Conservation (phyloP, 2,329 filamentous ascomycete species). For the Aspergillus pseudoglaucus region DNA sequence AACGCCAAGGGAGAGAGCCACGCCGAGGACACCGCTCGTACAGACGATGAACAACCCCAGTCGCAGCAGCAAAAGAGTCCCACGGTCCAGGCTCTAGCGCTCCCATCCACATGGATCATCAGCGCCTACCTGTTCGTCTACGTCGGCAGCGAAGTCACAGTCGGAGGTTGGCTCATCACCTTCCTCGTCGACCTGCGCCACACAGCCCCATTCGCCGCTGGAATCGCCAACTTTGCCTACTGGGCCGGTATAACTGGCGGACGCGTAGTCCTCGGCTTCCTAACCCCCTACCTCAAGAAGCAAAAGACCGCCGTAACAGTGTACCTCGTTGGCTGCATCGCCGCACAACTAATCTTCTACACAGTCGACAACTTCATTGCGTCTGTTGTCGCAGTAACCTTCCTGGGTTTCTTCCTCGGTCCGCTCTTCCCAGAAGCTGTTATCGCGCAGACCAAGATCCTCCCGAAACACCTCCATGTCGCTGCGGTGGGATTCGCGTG, state of each 20-base stretch:
- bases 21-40: not conserved
- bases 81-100: conserved; percentile 11
- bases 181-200: conserved; percentile 68
- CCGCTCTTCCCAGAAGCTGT: conserved; percentile 69
- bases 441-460: conserved; percentile 62
- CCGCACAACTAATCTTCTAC: conserved; percentile 68
- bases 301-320: conserved; percentile 56
- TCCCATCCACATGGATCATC: conserved; percentile 57
- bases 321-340: conserved; percentile 59
- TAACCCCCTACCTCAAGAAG: conserved; percentile 59
- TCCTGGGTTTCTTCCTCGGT: conserved; percentile 71
- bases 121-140: conserved; percentile 65
- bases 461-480: conserved; percentile 66
- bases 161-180: conserved; percentile 68
- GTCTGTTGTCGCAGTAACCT: conserved; percentile 61
- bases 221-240: conserved; percentile 66
- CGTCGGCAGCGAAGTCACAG: conserved; percentile 60
- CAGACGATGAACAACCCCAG: conserved; percentile 2
- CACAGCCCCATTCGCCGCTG: conserved; percentile 58
- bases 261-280: conserved; percentile 62
- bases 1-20: conserved; percentile 5
- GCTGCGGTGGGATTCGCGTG: conserved; percentile 69
- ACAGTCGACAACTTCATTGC: conserved; percentile 66
- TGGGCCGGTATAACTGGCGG: conserved; percentile 74
- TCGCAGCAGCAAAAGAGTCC: conserved; percentile 9